A percentile compares a stretch with the other conserved stretches of the same genome.
Conservation (phyloP, 371 early-diverging fungal genomes). For the Lichtheimia ramosa region DNA sequence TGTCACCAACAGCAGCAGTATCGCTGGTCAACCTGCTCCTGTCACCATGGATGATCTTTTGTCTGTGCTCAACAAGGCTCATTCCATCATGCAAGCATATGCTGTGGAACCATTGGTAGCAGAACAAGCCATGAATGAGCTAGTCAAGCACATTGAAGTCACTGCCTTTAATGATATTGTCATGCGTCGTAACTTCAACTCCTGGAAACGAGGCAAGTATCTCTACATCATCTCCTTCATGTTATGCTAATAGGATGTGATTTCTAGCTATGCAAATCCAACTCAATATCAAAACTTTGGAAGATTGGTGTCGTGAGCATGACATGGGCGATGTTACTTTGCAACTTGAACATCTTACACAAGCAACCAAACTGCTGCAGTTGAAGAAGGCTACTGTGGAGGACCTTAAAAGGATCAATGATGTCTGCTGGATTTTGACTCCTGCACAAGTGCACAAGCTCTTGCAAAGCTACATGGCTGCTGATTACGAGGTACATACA, state of each 20-base stretch:
- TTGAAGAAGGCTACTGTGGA: constrained; percentile 85
- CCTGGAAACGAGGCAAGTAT: constrained; percentile 73
- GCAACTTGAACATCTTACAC: constrained; percentile 84
- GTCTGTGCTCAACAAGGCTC: constrained; percentile 78
- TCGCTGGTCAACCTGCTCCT: constrained; percentile 38
- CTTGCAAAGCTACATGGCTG: constrained; percentile 68
- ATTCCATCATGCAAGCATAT: constrained; percentile 84
- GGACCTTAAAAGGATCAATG: constrained; percentile 89
- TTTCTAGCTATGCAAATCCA: constrained; percentile 86
- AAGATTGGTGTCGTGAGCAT: constrained; percentile 92
- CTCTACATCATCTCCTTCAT: neutral
- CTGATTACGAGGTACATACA: constrained; percentile 63
- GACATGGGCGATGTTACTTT: constrained; percentile 78
- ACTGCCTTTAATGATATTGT: constrained; percentile 89
- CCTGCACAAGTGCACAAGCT: constrained; percentile 91
- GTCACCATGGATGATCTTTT: constrained; percentile 82
- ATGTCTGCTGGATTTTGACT: constrained; percentile 88
- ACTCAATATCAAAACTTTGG: constrained; percentile 88
- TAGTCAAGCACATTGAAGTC: constrained; percentile 86
- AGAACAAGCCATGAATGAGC: constrained; percentile 78
- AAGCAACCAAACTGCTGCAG: constrained; percentile 90
- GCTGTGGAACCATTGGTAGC: constrained; percentile 72
- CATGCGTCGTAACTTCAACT: constrained; percentile 78
- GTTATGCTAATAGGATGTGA: neutral
- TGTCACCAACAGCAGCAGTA: constrained; percentile 74